phyloP scores from a whole-genome alignment of 371 early-diverging fungal species.

The Dipsacomyces acuminosporus region DNA sequence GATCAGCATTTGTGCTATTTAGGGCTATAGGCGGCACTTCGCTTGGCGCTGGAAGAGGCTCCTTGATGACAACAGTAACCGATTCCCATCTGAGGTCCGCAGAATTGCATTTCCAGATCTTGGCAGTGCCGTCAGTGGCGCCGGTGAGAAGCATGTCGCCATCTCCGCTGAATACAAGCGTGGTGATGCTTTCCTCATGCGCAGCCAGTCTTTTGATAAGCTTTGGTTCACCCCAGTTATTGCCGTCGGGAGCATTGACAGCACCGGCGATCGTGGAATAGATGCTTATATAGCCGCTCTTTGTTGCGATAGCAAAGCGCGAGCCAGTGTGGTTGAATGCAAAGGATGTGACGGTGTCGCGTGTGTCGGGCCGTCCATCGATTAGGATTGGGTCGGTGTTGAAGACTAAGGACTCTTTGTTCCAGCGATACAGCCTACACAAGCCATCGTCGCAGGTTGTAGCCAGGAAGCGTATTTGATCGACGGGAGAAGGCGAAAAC shows the following conservation, averaged over 20 bases:
- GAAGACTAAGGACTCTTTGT: slow-evolving; percentile 55
- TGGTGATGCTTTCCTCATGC: slow-evolving; percentile 69
- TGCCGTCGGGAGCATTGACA: slow-evolving; percentile 1
- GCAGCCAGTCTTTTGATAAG: slow-evolving; percentile 67
- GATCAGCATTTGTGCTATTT: neutral
- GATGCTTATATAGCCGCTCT: slow-evolving; percentile 66
- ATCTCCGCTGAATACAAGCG: slow-evolving; percentile 66
- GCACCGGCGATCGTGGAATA: slow-evolving; percentile 32
- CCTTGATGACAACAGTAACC: slow-evolving; percentile 28
- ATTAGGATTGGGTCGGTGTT: slow-evolving; percentile 57
- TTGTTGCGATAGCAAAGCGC: slow-evolving; percentile 73
- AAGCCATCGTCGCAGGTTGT: slow-evolving; percentile 73
- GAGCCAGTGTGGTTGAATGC: slow-evolving; percentile 79
- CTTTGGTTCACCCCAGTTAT: slow-evolving; percentile 52
- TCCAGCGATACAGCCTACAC: slow-evolving; percentile 72
- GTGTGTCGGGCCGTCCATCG: slow-evolving; percentile 54
- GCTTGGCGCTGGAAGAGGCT: slow-evolving; percentile 15
- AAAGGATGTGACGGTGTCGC: slow-evolving; percentile 60
- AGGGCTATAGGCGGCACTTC: slow-evolving; percentile 9
- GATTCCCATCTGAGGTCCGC: slow-evolving; percentile 25
- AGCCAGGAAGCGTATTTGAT: slow-evolving; percentile 66
- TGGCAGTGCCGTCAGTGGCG: slow-evolving; percentile 58
- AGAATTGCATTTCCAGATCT: slow-evolving; percentile 53
- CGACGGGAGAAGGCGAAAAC: slow-evolving; percentile 79
- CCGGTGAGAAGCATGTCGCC: slow-evolving; percentile 72